These are phyloP conservation scores for Hibiscus trionum DNA, from an alignment of 345 rosid genomes.

Conservation along the genomic window DNA sequence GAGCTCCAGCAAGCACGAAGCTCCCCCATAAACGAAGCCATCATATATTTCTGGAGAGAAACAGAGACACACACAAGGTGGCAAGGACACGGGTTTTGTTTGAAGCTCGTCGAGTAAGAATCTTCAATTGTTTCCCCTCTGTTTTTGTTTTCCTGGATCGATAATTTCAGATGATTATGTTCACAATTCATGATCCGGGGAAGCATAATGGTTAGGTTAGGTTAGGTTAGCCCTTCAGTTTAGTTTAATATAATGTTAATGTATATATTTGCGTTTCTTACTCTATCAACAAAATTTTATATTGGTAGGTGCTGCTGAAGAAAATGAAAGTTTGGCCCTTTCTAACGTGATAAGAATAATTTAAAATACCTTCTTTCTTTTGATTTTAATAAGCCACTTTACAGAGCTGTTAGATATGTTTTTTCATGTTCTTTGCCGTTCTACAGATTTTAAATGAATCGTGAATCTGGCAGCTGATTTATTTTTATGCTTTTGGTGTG, in stretches of 20 bases:
- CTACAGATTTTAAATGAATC: too few species aligned
- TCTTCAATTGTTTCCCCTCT: background rate
- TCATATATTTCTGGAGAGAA: background rate
- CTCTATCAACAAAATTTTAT: background rate
- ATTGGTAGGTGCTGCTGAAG: background rate
- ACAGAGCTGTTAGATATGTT: background rate
- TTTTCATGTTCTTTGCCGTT: background rate
- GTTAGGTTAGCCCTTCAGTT: background rate
- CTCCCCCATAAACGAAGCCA: background rate
- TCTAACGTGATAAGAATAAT: too few species aligned
- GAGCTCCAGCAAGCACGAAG: too few species aligned
- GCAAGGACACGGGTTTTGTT: background rate
- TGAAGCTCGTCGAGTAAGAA: background rate
- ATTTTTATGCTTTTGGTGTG: too few species aligned
- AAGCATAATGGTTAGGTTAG: background rate
- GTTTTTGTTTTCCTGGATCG: background rate
- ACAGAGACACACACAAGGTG: background rate
- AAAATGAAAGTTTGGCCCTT: too few species aligned
- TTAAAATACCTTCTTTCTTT: too few species aligned
- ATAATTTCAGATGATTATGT: background rate
- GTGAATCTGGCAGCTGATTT: too few species aligned
- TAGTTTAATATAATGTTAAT: background rate
- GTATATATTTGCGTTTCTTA: background rate
- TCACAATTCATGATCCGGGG: background rate
- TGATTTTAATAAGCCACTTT: background rate